phyloP scores from a whole-genome alignment of 2,329 filamentous ascomycete genomes.

The Dactylonectria estremocensis region DNA sequence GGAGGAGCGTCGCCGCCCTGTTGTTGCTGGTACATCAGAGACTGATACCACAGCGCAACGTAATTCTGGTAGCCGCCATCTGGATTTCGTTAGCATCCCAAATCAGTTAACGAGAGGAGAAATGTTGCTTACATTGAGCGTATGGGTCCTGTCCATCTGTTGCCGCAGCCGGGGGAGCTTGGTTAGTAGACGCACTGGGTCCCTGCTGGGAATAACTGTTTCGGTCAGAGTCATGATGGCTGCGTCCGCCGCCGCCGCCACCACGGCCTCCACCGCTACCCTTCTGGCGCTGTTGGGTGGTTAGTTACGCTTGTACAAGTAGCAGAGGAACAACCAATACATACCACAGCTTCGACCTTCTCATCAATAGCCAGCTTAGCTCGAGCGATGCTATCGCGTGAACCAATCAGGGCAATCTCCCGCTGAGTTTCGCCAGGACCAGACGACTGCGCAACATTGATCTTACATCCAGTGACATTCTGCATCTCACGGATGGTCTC shows the following conservation, averaged over 20 bases:
- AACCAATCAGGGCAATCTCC: conserved; percentile 89
- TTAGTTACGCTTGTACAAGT: conserved; percentile 47
- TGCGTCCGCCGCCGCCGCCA: conserved; percentile 58
- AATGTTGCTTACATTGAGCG: conserved; percentile 75
- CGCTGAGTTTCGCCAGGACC: conserved; percentile 84
- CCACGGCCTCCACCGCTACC: conserved; percentile 62
- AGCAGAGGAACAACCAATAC: conserved; percentile 51
- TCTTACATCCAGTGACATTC: conserved; percentile 89
- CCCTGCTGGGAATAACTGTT: conserved; percentile 66
- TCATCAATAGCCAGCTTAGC: conserved; percentile 91
- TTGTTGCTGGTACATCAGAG: conserved; percentile 65
- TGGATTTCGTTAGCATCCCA: conserved; percentile 51
- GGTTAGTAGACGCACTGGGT: conserved; percentile 60
- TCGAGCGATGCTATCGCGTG: conserved; percentile 81
- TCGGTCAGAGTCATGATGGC: conserved; percentile 70
- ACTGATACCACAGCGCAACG: conserved; percentile 85
- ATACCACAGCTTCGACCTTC: conserved; percentile 90
- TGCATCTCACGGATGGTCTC: conserved; percentile 98
- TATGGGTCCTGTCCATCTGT: conserved; percentile 77
- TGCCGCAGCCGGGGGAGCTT: conserved; percentile 60
- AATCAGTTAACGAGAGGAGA: background rate
- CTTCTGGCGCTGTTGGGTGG: conserved; percentile 65
- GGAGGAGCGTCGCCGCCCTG: conserved; percentile 56
- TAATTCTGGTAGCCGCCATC: conserved; percentile 89
- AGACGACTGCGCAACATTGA: conserved; percentile 89